Percentiles rank a stretch among this genome's conserved stretches.
Evolutionary conservation across 768 basidiomycete species (phyloP).

Genomic region (Strobilomyces dryophilus): DNA sequence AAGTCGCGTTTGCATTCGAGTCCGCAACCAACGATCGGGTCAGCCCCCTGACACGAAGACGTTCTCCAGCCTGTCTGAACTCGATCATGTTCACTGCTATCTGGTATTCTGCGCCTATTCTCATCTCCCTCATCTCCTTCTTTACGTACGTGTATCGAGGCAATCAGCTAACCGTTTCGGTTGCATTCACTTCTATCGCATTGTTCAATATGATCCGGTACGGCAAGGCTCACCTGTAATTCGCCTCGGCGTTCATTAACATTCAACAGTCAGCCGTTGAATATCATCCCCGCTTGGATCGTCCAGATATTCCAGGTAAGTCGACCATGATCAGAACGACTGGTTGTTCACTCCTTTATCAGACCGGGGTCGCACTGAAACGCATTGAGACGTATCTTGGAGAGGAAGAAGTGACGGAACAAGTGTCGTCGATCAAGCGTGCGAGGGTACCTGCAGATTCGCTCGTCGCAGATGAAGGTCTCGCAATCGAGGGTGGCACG

Average conservation of each 20-base stretch:
- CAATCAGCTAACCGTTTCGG: conserved; percentile 68
- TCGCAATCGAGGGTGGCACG: conserved; percentile 47
- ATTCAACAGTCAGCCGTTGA: conserved; percentile 54
- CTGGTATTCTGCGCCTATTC: conserved; percentile 74
- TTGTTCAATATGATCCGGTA: conserved; percentile 83
- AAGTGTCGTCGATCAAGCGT: conserved; percentile 55
- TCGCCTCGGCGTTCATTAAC: background rate
- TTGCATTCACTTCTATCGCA: conserved; percentile 87
- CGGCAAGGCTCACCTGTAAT: background rate
- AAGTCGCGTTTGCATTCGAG: conserved; percentile 3
- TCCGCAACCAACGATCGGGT: background rate
- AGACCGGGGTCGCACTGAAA: conserved; percentile 54
- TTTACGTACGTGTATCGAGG: conserved; percentile 66
- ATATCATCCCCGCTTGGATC: conserved; percentile 75
- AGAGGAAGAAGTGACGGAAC: conserved; percentile 60
- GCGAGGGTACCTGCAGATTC: conserved; percentile 20
- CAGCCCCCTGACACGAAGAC: background rate
- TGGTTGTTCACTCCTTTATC: background rate
- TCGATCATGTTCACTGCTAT: conserved; percentile 64
- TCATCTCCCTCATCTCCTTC: conserved; percentile 81
- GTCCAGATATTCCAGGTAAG: conserved; percentile 66
- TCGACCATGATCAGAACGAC: background rate
- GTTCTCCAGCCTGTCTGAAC: conserved; percentile 58
- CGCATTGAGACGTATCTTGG: conserved; percentile 58
- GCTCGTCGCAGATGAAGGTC: conserved; percentile 28